Conservation (phyloP, 176 grass and related monocot genomes). For the Dactylis glomerata region DNA sequence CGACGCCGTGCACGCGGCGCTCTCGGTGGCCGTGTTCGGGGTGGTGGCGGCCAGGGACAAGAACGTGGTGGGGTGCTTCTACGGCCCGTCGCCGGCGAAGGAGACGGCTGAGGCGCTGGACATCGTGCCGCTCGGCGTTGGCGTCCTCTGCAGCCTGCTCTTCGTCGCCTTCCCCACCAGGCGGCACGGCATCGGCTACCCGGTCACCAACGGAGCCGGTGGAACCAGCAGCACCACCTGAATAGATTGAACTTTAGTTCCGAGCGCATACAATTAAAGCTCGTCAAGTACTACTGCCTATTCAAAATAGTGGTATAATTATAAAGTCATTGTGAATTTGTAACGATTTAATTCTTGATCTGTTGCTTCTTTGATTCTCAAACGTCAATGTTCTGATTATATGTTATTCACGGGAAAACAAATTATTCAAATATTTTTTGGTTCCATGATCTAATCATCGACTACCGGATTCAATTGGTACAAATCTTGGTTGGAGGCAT, state of each 20-base stretch:
- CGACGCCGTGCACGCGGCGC: constrained; percentile 71
- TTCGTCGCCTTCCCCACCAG: constrained; percentile 69
- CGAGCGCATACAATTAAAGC: background rate
- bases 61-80: constrained; percentile 60
- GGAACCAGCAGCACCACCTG: background rate
- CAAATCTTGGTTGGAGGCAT: too few species aligned
- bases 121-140: constrained; percentile 60
- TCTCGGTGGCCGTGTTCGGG: constrained; percentile 62
- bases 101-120: constrained; percentile 51
- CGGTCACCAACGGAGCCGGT: background rate
- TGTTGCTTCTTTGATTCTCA: background rate
- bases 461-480: too few species aligned
- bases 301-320: background rate
- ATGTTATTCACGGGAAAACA: background rate
- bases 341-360: background rate
- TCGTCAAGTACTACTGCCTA: background rate
- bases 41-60: constrained; percentile 64
- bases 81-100: constrained; percentile 19
- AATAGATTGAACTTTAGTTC: background rate
- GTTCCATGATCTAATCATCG: too few species aligned
- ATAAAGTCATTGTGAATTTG: background rate
- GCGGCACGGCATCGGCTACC: constrained; percentile 40
- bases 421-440: too few species aligned
- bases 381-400: background rate
- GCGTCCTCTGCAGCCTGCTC: constrained; percentile 68